A percentile compares a stretch with the other conserved stretches of the same genome.
Evolutionary conservation across 2,329 filamentous ascomycete species (phyloP).

Genomic region (Hymenoscyphus linearis): DNA sequence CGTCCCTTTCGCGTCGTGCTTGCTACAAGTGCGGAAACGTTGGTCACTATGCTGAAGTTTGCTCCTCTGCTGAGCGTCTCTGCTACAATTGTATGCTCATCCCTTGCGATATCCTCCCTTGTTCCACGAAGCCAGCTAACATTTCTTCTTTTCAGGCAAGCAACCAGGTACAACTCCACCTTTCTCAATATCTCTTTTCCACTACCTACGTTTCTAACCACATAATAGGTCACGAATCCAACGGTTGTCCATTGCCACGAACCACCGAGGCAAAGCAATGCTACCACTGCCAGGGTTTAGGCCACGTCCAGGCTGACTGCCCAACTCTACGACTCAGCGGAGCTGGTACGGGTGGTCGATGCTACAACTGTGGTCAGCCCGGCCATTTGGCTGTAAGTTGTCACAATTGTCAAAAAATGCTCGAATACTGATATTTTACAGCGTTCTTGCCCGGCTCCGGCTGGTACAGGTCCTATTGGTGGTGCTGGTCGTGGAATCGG

Average conservation of each 20-base stretch:
- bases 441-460: slow-evolving; percentile 79
- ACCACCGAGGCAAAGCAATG: slow-evolving; percentile 99
- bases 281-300: slow-evolving; percentile 98
- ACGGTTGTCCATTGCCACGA: slow-evolving; percentile 91
- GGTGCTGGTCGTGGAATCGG: slow-evolving; percentile 61
- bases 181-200: not conserved
- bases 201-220: slow-evolving; percentile 15
- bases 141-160: slow-evolving; percentile 52
- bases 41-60: slow-evolving; percentile 81
- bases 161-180: slow-evolving; percentile 58
- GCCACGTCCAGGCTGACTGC: slow-evolving; percentile 98
- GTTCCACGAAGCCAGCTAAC: slow-evolving; percentile 6
- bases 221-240: slow-evolving; percentile 80
- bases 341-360: slow-evolving; percentile 75
- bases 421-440: slow-evolving; percentile 33
- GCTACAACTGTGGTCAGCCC: slow-evolving; percentile 92
- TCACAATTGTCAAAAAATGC: slow-evolving; percentile 3
- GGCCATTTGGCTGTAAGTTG: slow-evolving; percentile 80
- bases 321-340: slow-evolving; percentile 90
- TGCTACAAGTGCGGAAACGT: slow-evolving; percentile 73
- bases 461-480: slow-evolving; percentile 40
- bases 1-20: slow-evolving; percentile 74
- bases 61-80: slow-evolving; percentile 94
- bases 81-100: slow-evolving; percentile 91
- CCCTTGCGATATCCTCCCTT: not conserved